Evolutionary conservation across 2,329 filamentous ascomycete genomes (phyloP).

Genomic region (Alternaria brassicae): DNA sequence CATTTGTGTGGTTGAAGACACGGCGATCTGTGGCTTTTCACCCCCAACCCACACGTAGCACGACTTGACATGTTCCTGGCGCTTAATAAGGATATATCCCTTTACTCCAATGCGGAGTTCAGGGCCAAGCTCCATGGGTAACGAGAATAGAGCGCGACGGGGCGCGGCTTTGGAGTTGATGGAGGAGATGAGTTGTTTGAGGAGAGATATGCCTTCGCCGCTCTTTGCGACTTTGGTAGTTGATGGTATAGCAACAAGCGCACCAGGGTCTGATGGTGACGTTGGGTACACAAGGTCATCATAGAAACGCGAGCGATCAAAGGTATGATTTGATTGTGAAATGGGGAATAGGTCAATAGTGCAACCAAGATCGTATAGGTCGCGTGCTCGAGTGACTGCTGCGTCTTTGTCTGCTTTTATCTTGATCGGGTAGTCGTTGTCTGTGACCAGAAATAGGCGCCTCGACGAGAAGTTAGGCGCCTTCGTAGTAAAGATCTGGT

Average conservation of each 20-base stretch:
- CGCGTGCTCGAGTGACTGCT: constrained; percentile 87
- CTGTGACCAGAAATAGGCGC: constrained; percentile 93
- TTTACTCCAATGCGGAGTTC: constrained; percentile 87
- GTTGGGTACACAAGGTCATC: constrained; percentile 91
- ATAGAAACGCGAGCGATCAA: constrained; percentile 88
- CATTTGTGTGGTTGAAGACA: constrained; percentile 74
- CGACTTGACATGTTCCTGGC: constrained; percentile 79
- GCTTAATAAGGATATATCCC: constrained; percentile 88
- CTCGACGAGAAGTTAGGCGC: constrained; percentile 93
- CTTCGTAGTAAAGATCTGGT: constrained; percentile 94
- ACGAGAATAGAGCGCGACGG: constrained; percentile 82
- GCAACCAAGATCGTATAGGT: constrained; percentile 92
- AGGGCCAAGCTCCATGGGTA: constrained; percentile 88
- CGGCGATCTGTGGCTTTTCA: constrained; percentile 82
- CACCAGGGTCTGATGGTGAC: constrained; percentile 71
- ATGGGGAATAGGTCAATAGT: constrained; percentile 94
- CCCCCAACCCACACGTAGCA: constrained; percentile 89
- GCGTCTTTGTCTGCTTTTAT: constrained; percentile 77
- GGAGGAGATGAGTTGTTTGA: constrained; percentile 82
- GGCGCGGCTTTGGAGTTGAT: constrained; percentile 90
- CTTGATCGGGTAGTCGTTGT: constrained; percentile 81
- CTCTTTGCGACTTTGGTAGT: constrained; percentile 70
- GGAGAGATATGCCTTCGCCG: constrained; percentile 76
- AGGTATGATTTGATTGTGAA: constrained; percentile 71
- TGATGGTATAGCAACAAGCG: constrained; percentile 60